Evolutionary conservation across 306 rosid genomes (phyloP).

Genomic region (Gleditsia sinensis): DNA sequence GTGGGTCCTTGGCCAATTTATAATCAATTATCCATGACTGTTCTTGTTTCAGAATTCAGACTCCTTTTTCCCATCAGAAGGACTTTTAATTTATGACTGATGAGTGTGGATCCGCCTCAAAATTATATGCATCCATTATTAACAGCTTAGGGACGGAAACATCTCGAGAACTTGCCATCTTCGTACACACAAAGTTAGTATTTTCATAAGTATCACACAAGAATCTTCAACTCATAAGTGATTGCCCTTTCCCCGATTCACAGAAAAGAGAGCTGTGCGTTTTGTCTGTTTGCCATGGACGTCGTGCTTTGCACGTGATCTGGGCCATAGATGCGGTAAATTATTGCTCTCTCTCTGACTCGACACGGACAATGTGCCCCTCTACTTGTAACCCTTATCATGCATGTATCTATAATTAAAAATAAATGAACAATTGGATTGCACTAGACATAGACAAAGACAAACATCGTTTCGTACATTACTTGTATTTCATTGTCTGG

Average conservation of each 20-base stretch:
- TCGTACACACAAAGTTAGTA: too few relatives aligned
- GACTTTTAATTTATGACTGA: too few relatives aligned
- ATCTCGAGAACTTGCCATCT: too few relatives aligned
- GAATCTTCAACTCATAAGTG: neutral
- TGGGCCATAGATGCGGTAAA: constrained; percentile 25
- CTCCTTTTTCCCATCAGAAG: neutral
- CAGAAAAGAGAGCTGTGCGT: neutral
- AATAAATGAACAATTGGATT: neutral
- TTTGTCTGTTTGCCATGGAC: constrained; percentile 34
- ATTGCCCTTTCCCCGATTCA: constrained; percentile 26
- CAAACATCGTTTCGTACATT: neutral
- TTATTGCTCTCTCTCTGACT: constrained; percentile 12
- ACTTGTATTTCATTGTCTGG: neutral
- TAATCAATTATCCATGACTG: neutral
- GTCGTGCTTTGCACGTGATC: constrained; percentile 44
- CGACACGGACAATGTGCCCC: constrained; percentile 44
- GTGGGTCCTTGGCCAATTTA: neutral
- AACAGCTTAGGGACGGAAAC: neutral
- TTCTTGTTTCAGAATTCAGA: neutral
- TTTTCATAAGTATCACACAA: neutral
- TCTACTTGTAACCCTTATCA: neutral
- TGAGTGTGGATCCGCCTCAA: too few relatives aligned
- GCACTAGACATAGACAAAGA: too few relatives aligned
- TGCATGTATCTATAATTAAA: neutral
- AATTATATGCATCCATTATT: neutral